Evolutionary conservation across 306 rosid genomes (phyloP), one percentile per base, ranked within the genome.

Genomic region (Lathyrus aphaca): DNA sequence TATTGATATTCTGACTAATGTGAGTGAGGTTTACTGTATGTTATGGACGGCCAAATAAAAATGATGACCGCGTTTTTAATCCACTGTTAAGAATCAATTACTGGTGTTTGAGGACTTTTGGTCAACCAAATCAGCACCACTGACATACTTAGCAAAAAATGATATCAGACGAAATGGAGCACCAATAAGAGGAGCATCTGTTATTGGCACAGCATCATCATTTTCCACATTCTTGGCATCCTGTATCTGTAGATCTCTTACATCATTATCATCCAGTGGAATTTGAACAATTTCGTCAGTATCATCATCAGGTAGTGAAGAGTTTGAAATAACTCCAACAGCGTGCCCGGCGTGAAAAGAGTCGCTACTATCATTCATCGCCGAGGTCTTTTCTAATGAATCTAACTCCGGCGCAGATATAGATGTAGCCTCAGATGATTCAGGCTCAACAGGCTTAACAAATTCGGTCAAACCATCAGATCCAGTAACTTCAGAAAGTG

Each of bases 141-240:
- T 94, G 19, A 94, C 96, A 63, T 82, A 91, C 45, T 87, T 88
- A 10, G 99, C 94, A 73, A 94, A 85, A 75, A 87, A 90, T 19
- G 96, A 94, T 51, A 90, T 79, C 48, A 94, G 71, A 53, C 97
- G 94, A 74, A 87, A 88, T 38, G 98, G 98, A 64, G 98, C 96
- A 16, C 98, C 98, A 4, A 87, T 81, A 15, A 90, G 77, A 69
- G 98, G 98, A 69, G 98, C 88, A 81, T 88, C 98, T n/a, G 79
- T 69, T 56, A 94, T 48, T 15, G 90, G 77, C 77, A 87, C 84
- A 40, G 39, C 7, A 63, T 63, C 68, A 32, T 46, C 84, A 2
- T 79, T 66, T 61, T 74, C 86, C 68, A 69, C 89, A 69, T 63
- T 63, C 65, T 58, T 68, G 32, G 72, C 64, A 75, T 62, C 83